Conservation (phyloP, 2,329 filamentous ascomycete genomes). For the Chaetomium globosum region DNA sequence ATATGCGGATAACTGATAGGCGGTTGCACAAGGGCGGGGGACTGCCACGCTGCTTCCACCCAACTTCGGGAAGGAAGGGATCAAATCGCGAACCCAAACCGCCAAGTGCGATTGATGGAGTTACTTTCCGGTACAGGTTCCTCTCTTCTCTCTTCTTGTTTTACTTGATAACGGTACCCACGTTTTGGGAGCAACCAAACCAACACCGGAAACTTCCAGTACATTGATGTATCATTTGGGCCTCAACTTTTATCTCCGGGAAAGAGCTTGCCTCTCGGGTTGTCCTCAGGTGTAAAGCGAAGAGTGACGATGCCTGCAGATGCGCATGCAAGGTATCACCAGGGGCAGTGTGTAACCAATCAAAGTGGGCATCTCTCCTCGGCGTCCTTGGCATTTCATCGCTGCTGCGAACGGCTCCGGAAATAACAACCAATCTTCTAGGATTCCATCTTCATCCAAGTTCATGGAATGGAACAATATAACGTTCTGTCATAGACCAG, state of each 20-base stretch:
- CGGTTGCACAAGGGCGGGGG: slow-evolving; percentile 21
- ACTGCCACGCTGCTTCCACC: not conserved
- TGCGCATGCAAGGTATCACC: not conserved
- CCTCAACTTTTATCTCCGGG: no score
- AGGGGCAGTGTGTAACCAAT: not conserved
- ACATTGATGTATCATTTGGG: no score
- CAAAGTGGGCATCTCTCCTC: not conserved
- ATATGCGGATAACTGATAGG: slow-evolving; percentile 13
- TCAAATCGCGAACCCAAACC: not conserved
- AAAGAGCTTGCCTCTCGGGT: no score
- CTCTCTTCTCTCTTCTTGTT: no score
- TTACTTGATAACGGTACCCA: no score
- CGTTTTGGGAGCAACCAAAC: no score
- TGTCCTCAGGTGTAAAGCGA: not conserved
- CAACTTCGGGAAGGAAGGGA: not conserved
- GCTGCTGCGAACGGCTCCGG: not conserved
- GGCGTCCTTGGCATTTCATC: not conserved
- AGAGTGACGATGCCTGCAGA: not conserved
- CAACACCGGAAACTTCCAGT: no score
- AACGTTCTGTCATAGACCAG: not conserved
- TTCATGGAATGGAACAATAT: not conserved
- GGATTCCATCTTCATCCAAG: not conserved
- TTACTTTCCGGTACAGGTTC: not conserved
- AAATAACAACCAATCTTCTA: not conserved
- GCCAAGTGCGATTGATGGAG: not conserved